A percentile compares a stretch with the other conserved stretches of the same genome.
phyloP scores from a whole-genome alignment of 192 early-diverging fungal species.

The Coemansia sp. region DNA sequence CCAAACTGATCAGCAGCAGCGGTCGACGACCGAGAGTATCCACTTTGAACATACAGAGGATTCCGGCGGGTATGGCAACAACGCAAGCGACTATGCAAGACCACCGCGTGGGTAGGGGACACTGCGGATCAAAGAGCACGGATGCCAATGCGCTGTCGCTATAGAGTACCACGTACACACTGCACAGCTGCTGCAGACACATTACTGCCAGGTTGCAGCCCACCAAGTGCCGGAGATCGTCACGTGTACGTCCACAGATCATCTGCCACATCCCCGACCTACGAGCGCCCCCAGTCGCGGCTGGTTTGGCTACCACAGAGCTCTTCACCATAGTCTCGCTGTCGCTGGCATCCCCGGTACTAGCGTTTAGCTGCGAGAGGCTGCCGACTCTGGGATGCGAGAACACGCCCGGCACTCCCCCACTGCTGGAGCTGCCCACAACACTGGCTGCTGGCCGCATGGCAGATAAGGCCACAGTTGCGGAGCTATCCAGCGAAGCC shows the following conservation, averaged over 20 bases:
- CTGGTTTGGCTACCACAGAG: not conserved
- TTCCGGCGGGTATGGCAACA: conserved; percentile 58
- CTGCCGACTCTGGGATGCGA: not conserved
- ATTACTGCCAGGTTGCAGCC: conserved; percentile 58
- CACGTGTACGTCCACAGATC: conserved; percentile 25
- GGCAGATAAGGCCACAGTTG: not conserved
- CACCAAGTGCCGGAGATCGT: conserved; percentile 50
- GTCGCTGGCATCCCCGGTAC: conserved; percentile 8
- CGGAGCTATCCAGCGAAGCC: conserved; percentile 17
- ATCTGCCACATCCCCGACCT: conserved; percentile 25
- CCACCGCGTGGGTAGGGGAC: conserved; percentile 28
- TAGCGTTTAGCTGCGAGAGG: not conserved
- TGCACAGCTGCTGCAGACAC: conserved; percentile 67
- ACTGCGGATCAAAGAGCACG: conserved; percentile 60
- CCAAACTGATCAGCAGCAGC: conserved; percentile 61
- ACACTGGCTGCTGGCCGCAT: not conserved
- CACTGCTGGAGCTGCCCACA: not conserved
- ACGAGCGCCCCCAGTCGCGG: not conserved
- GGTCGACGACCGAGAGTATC: conserved; percentile 67
- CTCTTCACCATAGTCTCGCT: conserved; percentile 22
- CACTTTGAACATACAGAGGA: conserved; percentile 58
- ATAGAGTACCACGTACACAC: conserved; percentile 68
- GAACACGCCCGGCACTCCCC: not conserved
- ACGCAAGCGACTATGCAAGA: conserved; percentile 59
- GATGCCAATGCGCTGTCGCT: conserved; percentile 58